These are phyloP conservation scores for Cladophialophora bantiana DNA, from an alignment of 2,329 filamentous ascomycete genomes.

Conservation along the genomic window DNA sequence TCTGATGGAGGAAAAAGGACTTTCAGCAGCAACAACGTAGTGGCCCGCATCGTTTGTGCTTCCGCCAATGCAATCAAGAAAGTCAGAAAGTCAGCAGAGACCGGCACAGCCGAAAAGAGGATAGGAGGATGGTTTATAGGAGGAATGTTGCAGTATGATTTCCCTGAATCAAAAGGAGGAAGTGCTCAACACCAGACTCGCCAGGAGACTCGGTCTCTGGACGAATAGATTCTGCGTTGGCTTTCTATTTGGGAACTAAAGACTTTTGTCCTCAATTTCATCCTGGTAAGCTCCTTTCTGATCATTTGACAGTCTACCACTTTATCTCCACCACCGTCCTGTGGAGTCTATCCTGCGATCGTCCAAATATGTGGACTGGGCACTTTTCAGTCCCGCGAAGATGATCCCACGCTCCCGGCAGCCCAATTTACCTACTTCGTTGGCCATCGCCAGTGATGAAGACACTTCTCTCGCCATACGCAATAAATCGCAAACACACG, in stretches of 20 bases:
- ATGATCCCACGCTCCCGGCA: neutral
- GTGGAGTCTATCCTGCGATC: conserved; percentile 14
- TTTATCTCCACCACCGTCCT: conserved; percentile 15
- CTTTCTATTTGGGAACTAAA: neutral
- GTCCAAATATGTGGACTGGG: conserved; percentile 15
- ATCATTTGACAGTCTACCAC: conserved; percentile 9
- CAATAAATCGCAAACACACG: neutral
- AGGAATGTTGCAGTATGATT: neutral
- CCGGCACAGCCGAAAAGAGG: neutral
- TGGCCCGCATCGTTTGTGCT: neutral
- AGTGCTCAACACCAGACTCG: neutral
- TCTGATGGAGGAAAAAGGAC: neutral
- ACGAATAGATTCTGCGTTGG: neutral
- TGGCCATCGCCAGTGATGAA: neutral
- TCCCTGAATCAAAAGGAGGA: neutral
- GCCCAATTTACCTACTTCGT: neutral
- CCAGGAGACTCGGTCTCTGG: neutral
- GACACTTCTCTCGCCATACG: neutral
- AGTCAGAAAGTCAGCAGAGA: neutral
- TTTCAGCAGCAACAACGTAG: neutral
- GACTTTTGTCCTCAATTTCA: neutral
- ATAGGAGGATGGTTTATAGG: neutral
- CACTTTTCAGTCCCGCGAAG: conserved; percentile 15
- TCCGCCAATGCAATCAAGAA: neutral
- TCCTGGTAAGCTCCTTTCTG: neutral